Base-by-base conservation (phyloP, 2,329 filamentous ascomycete genomes). In the Alternaria panax region DNA sequence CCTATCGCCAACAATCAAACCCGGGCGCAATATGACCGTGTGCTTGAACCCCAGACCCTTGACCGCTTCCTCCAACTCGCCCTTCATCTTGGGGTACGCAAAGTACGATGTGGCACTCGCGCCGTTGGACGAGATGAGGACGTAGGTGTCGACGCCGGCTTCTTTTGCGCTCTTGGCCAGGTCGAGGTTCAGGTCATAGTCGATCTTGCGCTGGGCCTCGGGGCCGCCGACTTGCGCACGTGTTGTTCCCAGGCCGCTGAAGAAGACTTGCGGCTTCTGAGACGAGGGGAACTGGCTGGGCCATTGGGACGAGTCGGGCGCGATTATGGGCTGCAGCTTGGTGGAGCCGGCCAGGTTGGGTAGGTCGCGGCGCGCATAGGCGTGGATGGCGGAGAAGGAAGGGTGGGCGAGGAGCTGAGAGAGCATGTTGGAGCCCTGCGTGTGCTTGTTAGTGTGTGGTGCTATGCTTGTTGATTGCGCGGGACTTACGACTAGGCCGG, bases 101-200 rank as follows among this genome's bases (percentile, higher is more conserved):
- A 90, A 74, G 1, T 88, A 62, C n/a, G 55, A 57, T 2, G 41
- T 84, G 79, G 71, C 82, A 80, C 75, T 86, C n/a, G 81, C 82
- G 51, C 78, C 80, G 1, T 70, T 80, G 22, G 85, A 83, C 0
- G 90, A 93, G 56, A 96, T 84, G 64, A 96, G 88, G 22, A 97
- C 90, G 72, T 90, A 96, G 2, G 89, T 90, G 66, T 87, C 87
- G 11, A 87, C 85, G 34, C 92, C 92, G 1, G 88, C 87, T 4
- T 84, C 85, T 73, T 90, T 92, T 42, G 93, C 92, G 0, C 90
- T 88, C 61, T 86, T 85, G 4, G 92, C 93, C 24, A 96, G 83
- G 65, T 90, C 88, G 48, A 96, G 78, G 78, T 96, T 96, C 43
- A 97, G 83, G 73, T 95, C 92, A 74, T 93, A 87, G 80, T 97